Evolutionary conservation across 208 protist species (phyloP), one percentile per base, ranked within the genome.

Genomic region (Wallacemonas collosoma): DNA sequence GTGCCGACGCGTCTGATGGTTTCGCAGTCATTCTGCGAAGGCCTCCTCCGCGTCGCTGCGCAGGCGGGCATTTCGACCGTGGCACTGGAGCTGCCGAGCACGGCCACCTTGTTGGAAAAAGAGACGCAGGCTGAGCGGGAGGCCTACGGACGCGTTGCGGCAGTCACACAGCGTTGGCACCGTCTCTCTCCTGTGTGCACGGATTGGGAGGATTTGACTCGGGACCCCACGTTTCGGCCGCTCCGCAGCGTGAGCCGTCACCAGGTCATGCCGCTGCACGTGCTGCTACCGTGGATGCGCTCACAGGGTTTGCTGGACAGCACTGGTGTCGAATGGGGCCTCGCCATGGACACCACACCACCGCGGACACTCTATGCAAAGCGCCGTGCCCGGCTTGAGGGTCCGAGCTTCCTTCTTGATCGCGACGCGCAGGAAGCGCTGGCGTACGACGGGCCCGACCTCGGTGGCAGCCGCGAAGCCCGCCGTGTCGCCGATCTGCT

Each of bases 1-100:
- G 71, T 90, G 48, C 85, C 85, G n/a, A 88, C 85, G 44, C 79
- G 82, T 1, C 56, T 90, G 17, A 72, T 90, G n/a, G 82, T 90
- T 1, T 81, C 80, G 5, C 85, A 90, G 75, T 50, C 69, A 43
- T 85, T 85, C 43, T 81, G 82, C 15, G 68, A 86, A n/a, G 57
- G 71, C 4, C 60, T 90, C 7, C 72, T 73, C 9, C 60, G 7
- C 38, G 35, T 17, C 72, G 48, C 68, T 82, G 6, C 55, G 62
- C 47, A 72, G 67, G 9, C 40, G 55, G 55, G 63, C 72, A 8
- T 80, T 68, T 55, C 68, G 17, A 69, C 43, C n/a, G 17, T 90
- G 1, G 71, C 74, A 6, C 71, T 90, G 44, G 85, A 90, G 62
- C 68, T 90, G 2, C 85, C 85, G 41, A 70, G 82, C 8, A 86